phyloP scores from a whole-genome alignment of 305 asterid genomes.

The Ilex paraguariensis region DNA sequence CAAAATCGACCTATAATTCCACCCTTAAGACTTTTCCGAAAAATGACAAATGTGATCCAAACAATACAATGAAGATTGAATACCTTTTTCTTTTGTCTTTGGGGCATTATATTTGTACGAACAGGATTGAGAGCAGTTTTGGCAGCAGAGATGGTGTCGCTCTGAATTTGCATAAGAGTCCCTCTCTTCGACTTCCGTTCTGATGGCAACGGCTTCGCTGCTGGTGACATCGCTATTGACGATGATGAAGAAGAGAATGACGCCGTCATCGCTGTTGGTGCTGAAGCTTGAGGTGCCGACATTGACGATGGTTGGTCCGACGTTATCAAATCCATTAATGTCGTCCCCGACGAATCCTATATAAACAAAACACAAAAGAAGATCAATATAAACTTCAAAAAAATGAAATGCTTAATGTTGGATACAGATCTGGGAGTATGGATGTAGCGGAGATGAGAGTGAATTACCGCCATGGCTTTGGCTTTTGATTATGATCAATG shows the following conservation, averaged over 20 bases:
- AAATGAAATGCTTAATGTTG: constrained; percentile 1
- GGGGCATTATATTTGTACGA: constrained; percentile 86
- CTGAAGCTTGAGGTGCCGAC: constrained; percentile 36
- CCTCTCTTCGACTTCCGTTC: constrained; percentile 90
- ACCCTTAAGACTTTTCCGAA: background rate
- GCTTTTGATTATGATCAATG: no score
- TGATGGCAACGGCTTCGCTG: constrained; percentile 48
- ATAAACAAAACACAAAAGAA: constrained; percentile 10
- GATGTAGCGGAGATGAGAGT: background rate
- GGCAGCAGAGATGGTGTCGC: constrained; percentile 91
- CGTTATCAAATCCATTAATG: constrained; percentile 98
- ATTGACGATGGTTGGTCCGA: constrained; percentile 73
- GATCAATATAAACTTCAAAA: constrained; percentile 1
- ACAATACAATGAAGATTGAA: background rate
- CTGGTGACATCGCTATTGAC: constrained; percentile 19
- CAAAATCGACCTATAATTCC: background rate
- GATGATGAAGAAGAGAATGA: constrained; percentile 42
- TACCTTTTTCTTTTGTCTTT: constrained; percentile 75
- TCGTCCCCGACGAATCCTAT: constrained; percentile 89
- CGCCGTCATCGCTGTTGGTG: constrained; percentile 38
- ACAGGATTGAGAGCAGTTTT: constrained; percentile 90
- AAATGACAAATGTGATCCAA: no score
- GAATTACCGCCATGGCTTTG: background rate
- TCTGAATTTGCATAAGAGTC: constrained; percentile 94
- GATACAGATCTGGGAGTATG: background rate